Evolutionary conservation across 1,139 yeast species (phyloP), one percentile per base, ranked within the genome.

Genomic region (Scheffersomyces parashehatae): DNA sequence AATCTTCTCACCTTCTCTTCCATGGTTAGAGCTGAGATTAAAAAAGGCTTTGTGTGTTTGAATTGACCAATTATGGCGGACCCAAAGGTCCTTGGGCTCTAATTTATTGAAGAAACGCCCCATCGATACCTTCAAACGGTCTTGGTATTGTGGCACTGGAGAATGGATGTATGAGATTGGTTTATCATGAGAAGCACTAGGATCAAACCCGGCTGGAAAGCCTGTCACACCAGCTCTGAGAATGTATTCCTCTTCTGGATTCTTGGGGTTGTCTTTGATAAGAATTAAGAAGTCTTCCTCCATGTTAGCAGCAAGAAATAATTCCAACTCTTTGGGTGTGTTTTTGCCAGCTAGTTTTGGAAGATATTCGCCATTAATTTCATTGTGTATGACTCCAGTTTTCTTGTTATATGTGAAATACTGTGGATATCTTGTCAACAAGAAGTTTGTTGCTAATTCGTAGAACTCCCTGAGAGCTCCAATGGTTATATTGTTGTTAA

Each of bases 131-230:
- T 64, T 57, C 20, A 73, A 58, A 30, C 73, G 55, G 4, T 56
- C 45, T 34, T 54, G 44, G 47, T 73, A 73, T 46, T 72, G 74
- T 5, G 78, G 79, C 1, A 73, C 78, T 2, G 75, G 75, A 4
- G 48, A 55, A 44, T 73, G 79, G 39, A 73, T 70, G 39, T 51
- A 55, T 1, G 76, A 71, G 2, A 73, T 60, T 3, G 74, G 71
- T 49, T 65, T 54, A 50, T 70, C 60, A 46, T 60, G 63, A 37
- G 60, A 56, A 3, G 50, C 52, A 8, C 66, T 57, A 3, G 78
- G 77, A 48, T 70, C 76, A 50, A 73, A 72, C 2, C 77, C 77
- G 4, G 73, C 67, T 3, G 77, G 75, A 37, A 69, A 70, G 5
- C 75, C 76, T 10, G 67, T 68, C 9, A 70, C 55, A 10, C 64